Conservation (phyloP, 108 stramenopile species). For the Schizochytrium sp. region DNA sequence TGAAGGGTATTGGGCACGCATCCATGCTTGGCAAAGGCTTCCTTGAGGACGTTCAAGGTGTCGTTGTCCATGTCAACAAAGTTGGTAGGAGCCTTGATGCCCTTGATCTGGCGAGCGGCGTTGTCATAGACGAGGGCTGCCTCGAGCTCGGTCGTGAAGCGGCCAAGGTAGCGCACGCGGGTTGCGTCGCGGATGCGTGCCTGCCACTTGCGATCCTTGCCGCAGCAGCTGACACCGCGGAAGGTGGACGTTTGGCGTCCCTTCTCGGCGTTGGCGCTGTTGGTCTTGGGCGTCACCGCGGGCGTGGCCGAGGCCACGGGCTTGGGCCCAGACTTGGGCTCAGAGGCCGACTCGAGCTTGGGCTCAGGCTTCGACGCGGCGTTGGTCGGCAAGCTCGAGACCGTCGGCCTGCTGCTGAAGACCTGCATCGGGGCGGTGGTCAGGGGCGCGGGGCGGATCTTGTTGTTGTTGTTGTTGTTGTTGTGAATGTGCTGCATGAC, state of each 20-base stretch:
- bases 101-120: not conserved
- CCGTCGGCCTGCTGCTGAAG: not conserved
- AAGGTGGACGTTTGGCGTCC: conserved; percentile 7
- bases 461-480: not conserved
- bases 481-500: not conserved
- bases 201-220: conserved; percentile 22
- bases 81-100: not conserved
- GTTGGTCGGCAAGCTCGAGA: too few species aligned
- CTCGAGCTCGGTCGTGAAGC: conserved; percentile 1
- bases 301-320: not conserved
- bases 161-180: conserved; percentile 17
- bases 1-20: not conserved
- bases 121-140: not conserved
- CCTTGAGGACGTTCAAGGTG: not conserved
- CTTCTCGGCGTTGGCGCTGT: not conserved
- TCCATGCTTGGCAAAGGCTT: conserved; percentile 12
- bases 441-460: not conserved
- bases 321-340: not conserved
- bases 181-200: not conserved
- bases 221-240: conserved; percentile 1
- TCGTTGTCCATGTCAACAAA: not conserved
- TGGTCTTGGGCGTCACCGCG: not conserved
- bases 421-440: not conserved
- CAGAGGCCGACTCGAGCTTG: too few species aligned
- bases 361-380: too few species aligned